Conservation (phyloP, 805 yeast species). For the Cyberlindnera suaveolens region DNA sequence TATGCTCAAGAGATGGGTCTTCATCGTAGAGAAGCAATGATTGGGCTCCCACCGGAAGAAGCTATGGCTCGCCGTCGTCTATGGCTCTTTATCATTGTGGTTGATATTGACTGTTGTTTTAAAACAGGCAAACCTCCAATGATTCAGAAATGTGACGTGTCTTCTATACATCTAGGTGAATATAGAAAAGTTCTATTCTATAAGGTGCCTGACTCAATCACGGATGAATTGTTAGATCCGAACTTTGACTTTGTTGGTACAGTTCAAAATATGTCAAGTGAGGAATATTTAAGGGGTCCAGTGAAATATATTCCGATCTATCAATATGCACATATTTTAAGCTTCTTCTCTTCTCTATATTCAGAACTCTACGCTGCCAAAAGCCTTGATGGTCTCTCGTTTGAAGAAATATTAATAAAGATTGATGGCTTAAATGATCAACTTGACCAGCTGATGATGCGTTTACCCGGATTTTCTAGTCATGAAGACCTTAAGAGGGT, state of each 20-base stretch:
- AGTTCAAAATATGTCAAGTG: neutral
- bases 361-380: slow-evolving; percentile 16
- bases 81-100: slow-evolving; percentile 45
- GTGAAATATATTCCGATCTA: slow-evolving; percentile 6
- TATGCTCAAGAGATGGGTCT: slow-evolving; percentile 55
- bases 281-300: slow-evolving; percentile 4
- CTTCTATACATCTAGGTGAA: slow-evolving; percentile 11
- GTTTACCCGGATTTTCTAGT: slow-evolving; percentile 10
- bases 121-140: slow-evolving; percentile 45
- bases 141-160: slow-evolving; percentile 33
- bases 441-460: slow-evolving; percentile 9
- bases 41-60: slow-evolving; percentile 32
- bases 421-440: slow-evolving; percentile 14
- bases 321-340: slow-evolving; percentile 5
- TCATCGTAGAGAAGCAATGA: slow-evolving; percentile 41
- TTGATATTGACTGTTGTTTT: slow-evolving; percentile 39
- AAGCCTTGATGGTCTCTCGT: slow-evolving; percentile 11
- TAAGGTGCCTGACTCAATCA: neutral
- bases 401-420: slow-evolving; percentile 11
- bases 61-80: slow-evolving; percentile 31
- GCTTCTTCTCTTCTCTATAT: slow-evolving; percentile 14
- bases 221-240: slow-evolving; percentile 3
- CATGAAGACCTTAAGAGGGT: slow-evolving; percentile 5
- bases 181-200: slow-evolving; percentile 7
- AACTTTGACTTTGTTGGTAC: slow-evolving; percentile 2